Percentiles rank a stretch among this genome's conserved stretches.
Evolutionary conservation across 768 basidiomycete genomes (phyloP).

Genomic region (Hericium coralloides): DNA sequence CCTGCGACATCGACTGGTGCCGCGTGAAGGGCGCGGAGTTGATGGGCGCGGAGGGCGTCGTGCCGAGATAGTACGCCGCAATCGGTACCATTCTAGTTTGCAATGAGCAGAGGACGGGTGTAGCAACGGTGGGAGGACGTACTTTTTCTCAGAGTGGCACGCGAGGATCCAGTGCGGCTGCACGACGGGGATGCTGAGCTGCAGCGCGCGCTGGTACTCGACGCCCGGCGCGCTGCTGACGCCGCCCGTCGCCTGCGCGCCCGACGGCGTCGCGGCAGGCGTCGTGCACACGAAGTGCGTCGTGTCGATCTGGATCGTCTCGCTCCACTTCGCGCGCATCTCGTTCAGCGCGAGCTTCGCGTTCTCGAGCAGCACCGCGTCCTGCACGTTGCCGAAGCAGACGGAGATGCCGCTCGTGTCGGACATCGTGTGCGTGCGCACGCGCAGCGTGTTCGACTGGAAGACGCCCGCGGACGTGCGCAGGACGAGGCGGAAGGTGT

Average conservation of each 20-base stretch:
- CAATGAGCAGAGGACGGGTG: not conserved
- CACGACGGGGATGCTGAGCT: constrained; percentile 90
- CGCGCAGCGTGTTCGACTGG: constrained; percentile 74
- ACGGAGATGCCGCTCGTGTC: constrained; percentile 94
- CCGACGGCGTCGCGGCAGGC: constrained; percentile 58
- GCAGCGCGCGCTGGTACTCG: constrained; percentile 91
- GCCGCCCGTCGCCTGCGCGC: constrained; percentile 46
- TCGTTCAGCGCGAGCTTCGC: constrained; percentile 71
- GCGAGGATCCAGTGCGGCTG: constrained; percentile 94
- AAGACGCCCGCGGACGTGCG: constrained; percentile 89
- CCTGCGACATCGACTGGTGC: constrained; percentile 74
- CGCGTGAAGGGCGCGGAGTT: constrained; percentile 32
- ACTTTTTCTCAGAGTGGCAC: constrained; percentile 81
- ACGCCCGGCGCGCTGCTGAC: constrained; percentile 57
- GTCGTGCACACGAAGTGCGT: constrained; percentile 97
- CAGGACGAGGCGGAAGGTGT: constrained; percentile 89
- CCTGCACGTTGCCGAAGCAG: constrained; percentile 88
- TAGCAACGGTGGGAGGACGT: constrained; percentile 16
- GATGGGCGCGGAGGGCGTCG: constrained; percentile 41
- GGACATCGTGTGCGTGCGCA: constrained; percentile 88
- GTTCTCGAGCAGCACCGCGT: constrained; percentile 66
- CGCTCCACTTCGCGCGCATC: constrained; percentile 87
- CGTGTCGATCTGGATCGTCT: constrained; percentile 94
- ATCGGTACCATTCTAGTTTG: constrained; percentile 78
- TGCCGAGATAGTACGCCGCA: constrained; percentile 71